A percentile compares a stretch with the other conserved stretches of the same genome.
These are phyloP conservation scores for Calvatia gigantea DNA, from an alignment of 768 basidiomycete species.

Conservation along the genomic window DNA sequence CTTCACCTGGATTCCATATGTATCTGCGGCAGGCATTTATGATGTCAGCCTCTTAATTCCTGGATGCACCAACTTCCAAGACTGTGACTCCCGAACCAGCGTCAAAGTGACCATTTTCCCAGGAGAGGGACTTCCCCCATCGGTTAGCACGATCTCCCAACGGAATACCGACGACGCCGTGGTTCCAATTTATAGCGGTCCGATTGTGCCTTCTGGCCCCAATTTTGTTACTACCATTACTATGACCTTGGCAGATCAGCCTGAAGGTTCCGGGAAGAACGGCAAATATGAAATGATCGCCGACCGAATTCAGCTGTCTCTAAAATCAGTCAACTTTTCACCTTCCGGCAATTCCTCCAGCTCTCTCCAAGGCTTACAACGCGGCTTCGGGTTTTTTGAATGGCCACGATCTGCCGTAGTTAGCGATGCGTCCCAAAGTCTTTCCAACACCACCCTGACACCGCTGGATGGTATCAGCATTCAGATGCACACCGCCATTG, in stretches of 20 bases:
- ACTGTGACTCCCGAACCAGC: constrained; percentile 76
- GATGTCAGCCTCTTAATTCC: constrained; percentile 82
- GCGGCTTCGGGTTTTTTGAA: constrained; percentile 85
- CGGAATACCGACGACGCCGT: constrained; percentile 60
- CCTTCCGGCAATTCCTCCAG: constrained; percentile 27
- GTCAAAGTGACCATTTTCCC: constrained; percentile 85
- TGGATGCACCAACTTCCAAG: constrained; percentile 76
- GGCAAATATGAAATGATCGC: constrained; percentile 84
- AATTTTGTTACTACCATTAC: constrained; percentile 71
- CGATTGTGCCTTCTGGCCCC: constrained; percentile 70
- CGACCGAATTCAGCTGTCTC: constrained; percentile 75
- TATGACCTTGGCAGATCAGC: constrained; percentile 67
- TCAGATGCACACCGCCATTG: constrained; percentile 59
- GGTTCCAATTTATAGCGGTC: constrained; percentile 73
- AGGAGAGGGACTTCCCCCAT: constrained; percentile 60
- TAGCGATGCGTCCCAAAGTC: constrained; percentile 54
- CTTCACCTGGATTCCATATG: constrained; percentile 88
- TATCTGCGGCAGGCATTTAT: constrained; percentile 87
- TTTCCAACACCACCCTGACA: constrained; percentile 73
- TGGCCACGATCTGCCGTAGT: constrained; percentile 56
- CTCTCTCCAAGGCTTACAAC: constrained; percentile 28
- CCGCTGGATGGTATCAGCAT: constrained; percentile 59
- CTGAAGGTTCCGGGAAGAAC: constrained; percentile 57
- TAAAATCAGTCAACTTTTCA: constrained; percentile 55
- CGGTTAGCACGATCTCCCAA: constrained; percentile 71